A percentile compares a stretch with the other conserved stretches of the same genome.
Evolutionary conservation across 176 grass and related monocot genomes (phyloP).

Genomic region (Ampelocalamus luodianensis): DNA sequence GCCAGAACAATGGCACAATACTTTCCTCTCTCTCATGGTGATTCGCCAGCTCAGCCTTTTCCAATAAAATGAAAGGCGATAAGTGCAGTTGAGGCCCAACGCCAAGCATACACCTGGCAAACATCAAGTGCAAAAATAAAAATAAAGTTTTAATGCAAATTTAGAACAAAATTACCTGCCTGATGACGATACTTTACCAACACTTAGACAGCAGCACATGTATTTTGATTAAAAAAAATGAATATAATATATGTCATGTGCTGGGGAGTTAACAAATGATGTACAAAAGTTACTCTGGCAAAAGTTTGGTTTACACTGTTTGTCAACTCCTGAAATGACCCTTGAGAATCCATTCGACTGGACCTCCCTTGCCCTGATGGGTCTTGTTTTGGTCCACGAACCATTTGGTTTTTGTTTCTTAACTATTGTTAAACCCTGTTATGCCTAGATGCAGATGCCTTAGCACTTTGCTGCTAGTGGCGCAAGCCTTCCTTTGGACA

Average conservation of each 20-base stretch:
- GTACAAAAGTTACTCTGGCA: conserved; percentile 7
- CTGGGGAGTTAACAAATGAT: neutral
- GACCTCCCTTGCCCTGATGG: neutral
- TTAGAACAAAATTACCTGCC: neutral
- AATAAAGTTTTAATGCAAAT: neutral
- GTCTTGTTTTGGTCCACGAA: neutral
- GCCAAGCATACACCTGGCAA: neutral
- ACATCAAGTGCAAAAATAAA: neutral
- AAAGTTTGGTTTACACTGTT: neutral
- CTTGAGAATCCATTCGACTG: neutral
- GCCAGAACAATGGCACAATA: no score
- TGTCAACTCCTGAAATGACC: neutral
- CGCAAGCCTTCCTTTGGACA: neutral
- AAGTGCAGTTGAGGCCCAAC: neutral
- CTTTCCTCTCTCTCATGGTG: no score
- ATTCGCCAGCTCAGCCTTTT: neutral
- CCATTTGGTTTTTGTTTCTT: neutral
- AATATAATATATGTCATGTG: neutral
- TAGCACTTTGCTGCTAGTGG: neutral
- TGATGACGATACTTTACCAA: neutral
- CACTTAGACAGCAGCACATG: neutral
- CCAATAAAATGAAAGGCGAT: neutral
- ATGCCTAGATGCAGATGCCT: neutral
- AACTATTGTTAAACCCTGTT: neutral
- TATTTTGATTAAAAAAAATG: neutral